Evolutionary conservation across 306 rosid species (phyloP), one percentile per base, ranked within the genome.

Genomic region (Cucurbita argyrosperma): DNA sequence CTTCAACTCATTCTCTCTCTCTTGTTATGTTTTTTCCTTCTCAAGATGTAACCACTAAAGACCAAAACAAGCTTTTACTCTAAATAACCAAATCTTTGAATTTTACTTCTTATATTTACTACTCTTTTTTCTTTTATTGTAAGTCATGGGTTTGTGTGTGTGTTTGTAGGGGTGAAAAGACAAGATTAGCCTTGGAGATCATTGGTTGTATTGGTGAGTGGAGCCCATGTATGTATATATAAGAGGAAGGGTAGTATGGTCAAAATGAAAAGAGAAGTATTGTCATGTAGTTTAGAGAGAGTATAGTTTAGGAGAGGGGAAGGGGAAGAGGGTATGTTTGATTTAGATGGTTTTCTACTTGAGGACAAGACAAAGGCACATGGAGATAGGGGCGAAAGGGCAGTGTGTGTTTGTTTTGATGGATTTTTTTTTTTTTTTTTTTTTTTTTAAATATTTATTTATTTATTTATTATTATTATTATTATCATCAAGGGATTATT

Each of bases 361-460:
- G 58, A 90, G 76, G 89, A 87, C 82, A 79, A 80, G 90, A 90
- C 92, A 87, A 46, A 39, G 84, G 86, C 96, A 90, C 92, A 88
- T 90, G 96, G 87, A 82, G 78, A 65, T 58, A 72, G 67, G 74
- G 57, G 50, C 76, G 47, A 66, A 45, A 66, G 72, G 51, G 55
- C 55, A 66, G 55, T 66, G 18, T 66, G 13, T 65, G 14, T 6
- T 43, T 66, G 1, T 19, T 68, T 68, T 68, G 21, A 68, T 68
- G 12, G 12, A 43, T 0, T 49, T 12, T 3, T 13, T 49, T 12
- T 10, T 49, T 3, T 0, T 49, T 12, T 3, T 13, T 49, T 12
- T 10, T 49, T 3, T 12, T 49, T 13, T 49, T 49, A 49, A 3
- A 19, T 19, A 0, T 19, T 19, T 19, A 19, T 19, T 19, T 19